Evolutionary conservation across 352 stramenopile species (phyloP).

Genomic region (Phytophthora parvispora): DNA sequence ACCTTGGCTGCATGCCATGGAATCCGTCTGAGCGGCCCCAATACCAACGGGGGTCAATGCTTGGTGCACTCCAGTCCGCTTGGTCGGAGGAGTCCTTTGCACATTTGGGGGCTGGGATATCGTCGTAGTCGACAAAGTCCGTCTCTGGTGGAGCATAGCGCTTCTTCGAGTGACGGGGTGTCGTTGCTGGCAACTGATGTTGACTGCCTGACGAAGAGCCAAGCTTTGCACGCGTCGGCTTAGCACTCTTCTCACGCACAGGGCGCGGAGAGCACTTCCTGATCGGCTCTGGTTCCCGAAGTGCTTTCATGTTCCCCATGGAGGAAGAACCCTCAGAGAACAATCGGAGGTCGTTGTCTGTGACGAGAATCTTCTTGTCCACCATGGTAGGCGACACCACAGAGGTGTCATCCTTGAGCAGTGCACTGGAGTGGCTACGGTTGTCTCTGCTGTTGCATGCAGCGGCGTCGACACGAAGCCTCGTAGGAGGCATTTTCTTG

Average conservation of each 20-base stretch:
- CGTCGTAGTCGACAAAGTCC: constrained; percentile 5
- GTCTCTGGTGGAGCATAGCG: constrained; percentile 19
- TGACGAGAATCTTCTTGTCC: constrained; percentile 62
- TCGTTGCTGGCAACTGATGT: background rate
- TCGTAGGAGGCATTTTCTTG: constrained; percentile 5
- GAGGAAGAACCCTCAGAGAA: constrained; percentile 24
- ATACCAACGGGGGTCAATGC: constrained; percentile 16
- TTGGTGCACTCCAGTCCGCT: background rate
- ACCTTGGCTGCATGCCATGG: constrained; percentile 25
- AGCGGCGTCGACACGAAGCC: constrained; percentile 20
- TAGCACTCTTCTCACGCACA: constrained; percentile 10
- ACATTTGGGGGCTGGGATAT: constrained; percentile 11
- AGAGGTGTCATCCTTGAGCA: constrained; percentile 21
- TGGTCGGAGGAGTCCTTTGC: constrained; percentile 19
- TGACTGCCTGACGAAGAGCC: background rate
- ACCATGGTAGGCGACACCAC: constrained; percentile 46
- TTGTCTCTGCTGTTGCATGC: background rate
- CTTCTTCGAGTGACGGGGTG: constrained; percentile 6
- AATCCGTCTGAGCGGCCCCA: constrained; percentile 17
- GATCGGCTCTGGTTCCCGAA: background rate
- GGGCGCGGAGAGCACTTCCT: constrained; percentile 14
- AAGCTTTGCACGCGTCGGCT: background rate
- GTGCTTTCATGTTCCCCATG: constrained; percentile 22
- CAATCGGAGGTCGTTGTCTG: constrained; percentile 52
- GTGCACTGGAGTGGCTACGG: background rate